These are phyloP conservation scores for Neurospora hispaniola DNA, from an alignment of 495 filamentous ascomycete species.

Conservation along the genomic window DNA sequence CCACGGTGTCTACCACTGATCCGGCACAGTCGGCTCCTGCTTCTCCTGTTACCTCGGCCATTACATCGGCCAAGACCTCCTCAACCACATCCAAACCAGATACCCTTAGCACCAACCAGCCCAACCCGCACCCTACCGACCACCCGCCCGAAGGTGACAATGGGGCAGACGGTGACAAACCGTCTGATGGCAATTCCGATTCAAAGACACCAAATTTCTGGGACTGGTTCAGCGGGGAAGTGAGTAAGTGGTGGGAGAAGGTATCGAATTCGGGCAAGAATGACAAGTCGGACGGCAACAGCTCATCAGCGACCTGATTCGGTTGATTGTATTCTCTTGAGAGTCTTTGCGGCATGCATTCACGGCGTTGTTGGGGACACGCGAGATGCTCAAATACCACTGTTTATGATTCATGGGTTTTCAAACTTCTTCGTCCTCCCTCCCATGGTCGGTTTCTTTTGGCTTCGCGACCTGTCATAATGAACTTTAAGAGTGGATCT, in stretches of 20 bases:
- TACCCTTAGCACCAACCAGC: slow-evolving; percentile 10
- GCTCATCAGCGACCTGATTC: neutral
- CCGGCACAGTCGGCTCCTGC: slow-evolving; percentile 1
- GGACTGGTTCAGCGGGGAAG: slow-evolving; percentile 41
- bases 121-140: slow-evolving; percentile 10
- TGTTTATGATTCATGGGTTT: neutral
- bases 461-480: neutral
- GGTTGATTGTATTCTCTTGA: neutral
- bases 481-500: neutral
- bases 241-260: slow-evolving; percentile 31
- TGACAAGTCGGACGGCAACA: neutral
- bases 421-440: neutral
- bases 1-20: neutral
- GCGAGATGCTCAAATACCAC: neutral
- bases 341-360: neutral
- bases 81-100: neutral
- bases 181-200: slow-evolving; percentile 4
- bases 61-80: neutral
- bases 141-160: slow-evolving; percentile 4
- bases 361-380: neutral
- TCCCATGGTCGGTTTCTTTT: neutral
- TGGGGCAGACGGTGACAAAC: neutral
- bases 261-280: slow-evolving; percentile 16
- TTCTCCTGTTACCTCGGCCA: neutral
- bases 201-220: slow-evolving; percentile 26